Percentiles rank a stretch among this genome's conserved stretches.
phyloP scores from a whole-genome alignment of 2,329 filamentous ascomycete species.

The Grosmannia serpens region DNA sequence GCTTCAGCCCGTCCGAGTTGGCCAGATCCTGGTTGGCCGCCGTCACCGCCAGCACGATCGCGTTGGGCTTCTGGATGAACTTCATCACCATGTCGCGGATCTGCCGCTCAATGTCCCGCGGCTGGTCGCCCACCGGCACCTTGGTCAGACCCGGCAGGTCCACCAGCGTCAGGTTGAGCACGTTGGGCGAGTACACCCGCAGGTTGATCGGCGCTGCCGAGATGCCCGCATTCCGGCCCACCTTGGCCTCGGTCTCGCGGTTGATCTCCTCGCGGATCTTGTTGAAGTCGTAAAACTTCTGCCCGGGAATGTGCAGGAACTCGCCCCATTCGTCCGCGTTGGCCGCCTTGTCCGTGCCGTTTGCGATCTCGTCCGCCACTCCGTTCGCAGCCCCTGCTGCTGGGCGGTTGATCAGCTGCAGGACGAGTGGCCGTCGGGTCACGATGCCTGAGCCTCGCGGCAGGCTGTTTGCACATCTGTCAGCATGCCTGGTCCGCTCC shows the following conservation, averaged over 20 bases:
- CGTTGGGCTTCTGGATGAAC: slow-evolving; percentile 98
- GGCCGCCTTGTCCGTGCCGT: slow-evolving; percentile 69
- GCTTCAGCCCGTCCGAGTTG: slow-evolving; percentile 94
- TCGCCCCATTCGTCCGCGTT: slow-evolving; percentile 97
- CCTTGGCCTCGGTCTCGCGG: slow-evolving; percentile 56
- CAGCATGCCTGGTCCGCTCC: neutral
- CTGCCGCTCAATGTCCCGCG: slow-evolving; percentile 96
- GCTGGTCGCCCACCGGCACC: slow-evolving; percentile 96
- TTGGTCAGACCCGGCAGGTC: slow-evolving; percentile 95
- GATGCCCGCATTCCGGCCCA: slow-evolving; percentile 94
- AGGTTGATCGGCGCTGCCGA: slow-evolving; percentile 96
- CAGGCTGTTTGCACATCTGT: slow-evolving; percentile 43
- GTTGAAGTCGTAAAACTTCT: slow-evolving; percentile 86
- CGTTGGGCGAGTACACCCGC: slow-evolving; percentile 95
- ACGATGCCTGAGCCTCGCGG: slow-evolving; percentile 97
- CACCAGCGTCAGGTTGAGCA: slow-evolving; percentile 90
- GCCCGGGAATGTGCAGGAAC: slow-evolving; percentile 88
- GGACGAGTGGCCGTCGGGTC: slow-evolving; percentile 85
- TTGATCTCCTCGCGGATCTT: slow-evolving; percentile 97
- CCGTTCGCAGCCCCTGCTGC: slow-evolving; percentile 58
- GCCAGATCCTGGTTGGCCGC: slow-evolving; percentile 97
- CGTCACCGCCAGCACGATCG: slow-evolving; percentile 91
- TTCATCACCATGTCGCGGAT: slow-evolving; percentile 92
- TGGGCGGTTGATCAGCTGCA: slow-evolving; percentile 92
- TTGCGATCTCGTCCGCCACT: slow-evolving; percentile 51